Base-by-base conservation (phyloP, 2,329 filamentous ascomycete genomes). In the Calycina marina region DNA sequence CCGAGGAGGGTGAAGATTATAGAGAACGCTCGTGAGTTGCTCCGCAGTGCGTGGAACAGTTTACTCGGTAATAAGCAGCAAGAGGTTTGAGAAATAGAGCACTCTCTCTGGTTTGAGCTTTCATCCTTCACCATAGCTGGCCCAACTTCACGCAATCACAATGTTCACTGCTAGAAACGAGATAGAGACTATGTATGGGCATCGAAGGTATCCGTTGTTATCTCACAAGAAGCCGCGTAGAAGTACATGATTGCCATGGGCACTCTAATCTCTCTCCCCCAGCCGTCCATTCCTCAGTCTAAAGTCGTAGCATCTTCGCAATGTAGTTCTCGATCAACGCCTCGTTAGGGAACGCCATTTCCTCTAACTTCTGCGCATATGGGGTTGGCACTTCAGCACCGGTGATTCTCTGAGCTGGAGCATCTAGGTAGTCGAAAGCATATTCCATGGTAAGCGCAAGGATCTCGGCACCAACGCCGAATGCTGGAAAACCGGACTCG, bases 321-420 rank as follows among this genome's bases (percentile, higher is more conserved):
- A 80, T 80, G 56, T 90, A 88, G 49, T 80, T 66, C 58, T 83
- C 78, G 54, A 98, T 94, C 49, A 93, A 67, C 44, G 76, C 59
- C 65, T 93, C 84, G 46, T 77, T 82, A 31, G 90, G 90, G 78
- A 98, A 98, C 51, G 69, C 69, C 83, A 98, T 79, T 62, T 90
- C 76, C 70, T 98, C 90, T 37, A 98, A 72, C 56, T 83, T 82
- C 60, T 78, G 68, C 37, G 90, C 88, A 56, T 98, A 96, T 22
- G 90, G 90, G 5, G 90, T 98, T 30, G 90, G 90, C 9, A 98
- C 90, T 58, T 98, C 90, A 44, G 90, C 88, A 57, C 90, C 90
- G 38, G 90, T 96, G 52, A 98, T 76, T 59, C 90, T 78, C 59
- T 88, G 80, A 40, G 85, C 90, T 29, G 90, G 90, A 35, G 85